Evolutionary conservation across 768 basidiomycete species (phyloP).

Genomic region (Kwoniella europaea): DNA sequence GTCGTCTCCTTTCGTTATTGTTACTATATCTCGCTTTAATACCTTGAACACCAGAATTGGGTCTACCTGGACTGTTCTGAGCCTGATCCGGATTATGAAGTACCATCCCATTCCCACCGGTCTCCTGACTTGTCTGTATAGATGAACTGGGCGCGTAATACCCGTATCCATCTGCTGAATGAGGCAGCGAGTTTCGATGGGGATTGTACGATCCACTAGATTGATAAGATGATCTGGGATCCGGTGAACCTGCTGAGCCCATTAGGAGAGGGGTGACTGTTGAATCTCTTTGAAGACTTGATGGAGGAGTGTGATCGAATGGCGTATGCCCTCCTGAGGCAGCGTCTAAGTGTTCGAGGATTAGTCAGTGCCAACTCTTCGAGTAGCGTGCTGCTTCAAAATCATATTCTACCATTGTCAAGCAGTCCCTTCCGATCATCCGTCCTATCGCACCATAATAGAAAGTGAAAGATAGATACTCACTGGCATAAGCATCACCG

Average conservation of each 20-base stretch:
- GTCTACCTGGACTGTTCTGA: neutral
- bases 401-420: too few species aligned
- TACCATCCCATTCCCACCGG: neutral
- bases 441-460: too few species aligned
- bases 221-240: constrained; percentile 1
- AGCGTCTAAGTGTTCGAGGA: neutral
- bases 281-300: constrained; percentile 1
- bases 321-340: constrained; percentile 15
- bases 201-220: constrained; percentile 6
- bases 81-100: constrained; percentile 12
- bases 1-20: neutral
- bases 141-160: constrained; percentile 3
- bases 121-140: neutral
- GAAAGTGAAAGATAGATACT: neutral
- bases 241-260: neutral
- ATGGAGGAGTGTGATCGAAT: neutral
- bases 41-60: neutral
- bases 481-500: constrained; percentile 18
- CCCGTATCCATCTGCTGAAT: neutral
- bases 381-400: too few species aligned
- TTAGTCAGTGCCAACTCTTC: too few species aligned
- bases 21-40: constrained; percentile 5
- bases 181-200: neutral
- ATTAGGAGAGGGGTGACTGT: constrained; percentile 4
- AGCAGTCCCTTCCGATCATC: too few species aligned